Conservation (phyloP, 805 yeast genomes). For the Wickerhamomyces canadensis region DNA sequence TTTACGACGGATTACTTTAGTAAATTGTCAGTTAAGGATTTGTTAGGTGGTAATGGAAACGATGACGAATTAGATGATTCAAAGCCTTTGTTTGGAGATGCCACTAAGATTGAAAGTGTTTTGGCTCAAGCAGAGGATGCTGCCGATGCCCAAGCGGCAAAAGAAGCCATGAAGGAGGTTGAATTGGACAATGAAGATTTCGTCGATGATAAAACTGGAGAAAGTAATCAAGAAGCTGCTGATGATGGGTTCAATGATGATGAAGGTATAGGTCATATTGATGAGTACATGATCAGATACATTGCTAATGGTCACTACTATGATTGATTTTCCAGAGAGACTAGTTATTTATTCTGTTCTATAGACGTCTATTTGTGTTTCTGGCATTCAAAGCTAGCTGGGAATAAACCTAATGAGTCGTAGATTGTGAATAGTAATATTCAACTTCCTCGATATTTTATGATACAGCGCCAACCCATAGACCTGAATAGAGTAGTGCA, state of each 20-base stretch:
- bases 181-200: slow-evolving; percentile 85
- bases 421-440: too few species aligned
- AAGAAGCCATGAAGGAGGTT: slow-evolving; percentile 79
- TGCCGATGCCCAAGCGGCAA: slow-evolving; percentile 86
- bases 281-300: slow-evolving; percentile 91
- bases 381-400: too few species aligned
- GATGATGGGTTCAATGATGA: slow-evolving; percentile 50
- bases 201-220: slow-evolving; percentile 37
- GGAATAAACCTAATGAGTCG: too few species aligned
- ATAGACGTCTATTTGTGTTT: too few species aligned
- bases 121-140: slow-evolving; percentile 95
- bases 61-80: slow-evolving; percentile 24
- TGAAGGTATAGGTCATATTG: slow-evolving; percentile 71
- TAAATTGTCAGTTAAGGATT: slow-evolving; percentile 77
- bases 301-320: slow-evolving; percentile 78
- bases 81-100: slow-evolving; percentile 28
- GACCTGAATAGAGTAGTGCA: too few species aligned
- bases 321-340: slow-evolving; percentile 31
- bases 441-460: too few species aligned
- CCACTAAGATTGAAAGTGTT: slow-evolving; percentile 45
- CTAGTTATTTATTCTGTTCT: too few species aligned
- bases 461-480: too few species aligned
- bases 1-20: slow-evolving; percentile 96
- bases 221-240: slow-evolving; percentile 24
- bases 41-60: slow-evolving; percentile 48